phyloP scores from a whole-genome alignment of 345 rosid genomes.

The Mercurialis annua region DNA sequence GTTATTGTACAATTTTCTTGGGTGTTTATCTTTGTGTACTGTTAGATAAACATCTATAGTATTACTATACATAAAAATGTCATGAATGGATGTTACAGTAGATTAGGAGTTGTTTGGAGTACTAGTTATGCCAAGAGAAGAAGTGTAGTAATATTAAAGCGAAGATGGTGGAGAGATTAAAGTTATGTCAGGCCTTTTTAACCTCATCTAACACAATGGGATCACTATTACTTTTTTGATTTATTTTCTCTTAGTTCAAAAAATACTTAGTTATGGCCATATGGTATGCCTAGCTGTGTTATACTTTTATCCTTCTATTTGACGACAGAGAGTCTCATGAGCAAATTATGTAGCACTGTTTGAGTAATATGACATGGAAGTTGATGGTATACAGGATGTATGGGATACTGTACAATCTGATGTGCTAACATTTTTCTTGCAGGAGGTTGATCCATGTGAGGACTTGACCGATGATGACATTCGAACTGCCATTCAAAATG shows the following conservation, averaged over 20 bases:
- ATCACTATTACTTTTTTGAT: neutral
- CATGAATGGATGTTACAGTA: neutral
- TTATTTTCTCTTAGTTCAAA: neutral
- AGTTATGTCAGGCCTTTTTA: neutral
- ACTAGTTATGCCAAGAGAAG: neutral
- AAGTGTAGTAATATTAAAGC: neutral
- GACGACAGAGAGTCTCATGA: neutral
- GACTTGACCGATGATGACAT: constrained; percentile 92
- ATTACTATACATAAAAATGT: neutral
- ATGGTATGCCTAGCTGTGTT: neutral
- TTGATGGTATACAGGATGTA: neutral
- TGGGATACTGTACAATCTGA: constrained; percentile 6
- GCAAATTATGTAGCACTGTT: neutral
- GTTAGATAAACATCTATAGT: neutral
- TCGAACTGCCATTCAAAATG: constrained; percentile 93
- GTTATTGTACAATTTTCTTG: neutral
- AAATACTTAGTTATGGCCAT: neutral
- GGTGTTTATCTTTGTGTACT: neutral
- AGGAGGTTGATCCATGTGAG: constrained; percentile 98
- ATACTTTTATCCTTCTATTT: neutral
- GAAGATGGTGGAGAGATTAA: neutral
- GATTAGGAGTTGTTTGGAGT: neutral
- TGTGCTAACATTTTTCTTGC: constrained; percentile 16
- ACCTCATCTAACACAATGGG: neutral
- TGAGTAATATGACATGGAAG: neutral